phyloP scores from a whole-genome alignment of 176 grass and related monocot species.

The Guadua angustifolia region DNA sequence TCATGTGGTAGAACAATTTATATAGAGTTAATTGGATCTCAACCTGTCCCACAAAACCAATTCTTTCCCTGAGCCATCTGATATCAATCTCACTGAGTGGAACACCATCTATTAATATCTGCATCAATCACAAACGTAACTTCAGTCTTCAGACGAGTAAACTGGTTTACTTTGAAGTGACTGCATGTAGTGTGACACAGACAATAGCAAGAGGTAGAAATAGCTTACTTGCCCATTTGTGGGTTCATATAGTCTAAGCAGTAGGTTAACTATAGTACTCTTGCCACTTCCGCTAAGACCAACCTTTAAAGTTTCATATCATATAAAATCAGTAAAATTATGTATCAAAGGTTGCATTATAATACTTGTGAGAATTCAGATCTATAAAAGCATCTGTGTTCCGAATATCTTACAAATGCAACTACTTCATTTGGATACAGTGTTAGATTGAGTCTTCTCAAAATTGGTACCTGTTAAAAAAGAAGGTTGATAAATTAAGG shows the following conservation, averaged over 20 bases:
- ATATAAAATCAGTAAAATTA: conserved; percentile 26
- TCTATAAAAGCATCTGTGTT: conserved; percentile 14
- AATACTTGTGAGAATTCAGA: conserved; percentile 13
- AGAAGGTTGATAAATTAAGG: conserved; percentile 25
- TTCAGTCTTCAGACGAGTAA: not conserved
- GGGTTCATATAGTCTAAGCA: conserved; percentile 88
- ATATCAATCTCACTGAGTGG: conserved; percentile 70
- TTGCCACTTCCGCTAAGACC: conserved; percentile 99
- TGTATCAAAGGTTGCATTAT: conserved; percentile 8
- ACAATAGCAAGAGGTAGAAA: conserved; percentile 16
- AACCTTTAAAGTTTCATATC: conserved; percentile 60
- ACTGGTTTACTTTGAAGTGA: conserved; percentile 21
- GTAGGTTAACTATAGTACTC: conserved; percentile 91
- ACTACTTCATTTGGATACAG: conserved; percentile 87
- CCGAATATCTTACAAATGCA: conserved; percentile 78
- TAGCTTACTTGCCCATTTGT: conserved; percentile 81
- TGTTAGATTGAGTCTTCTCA: conserved; percentile 66
- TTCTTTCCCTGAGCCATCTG: conserved; percentile 96
- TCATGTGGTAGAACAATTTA: not conserved
- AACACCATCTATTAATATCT: conserved; percentile 83
- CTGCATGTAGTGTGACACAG: not conserved
- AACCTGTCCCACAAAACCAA: conserved; percentile 96
- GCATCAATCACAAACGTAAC: conserved; percentile 39
- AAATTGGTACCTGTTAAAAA: conserved; percentile 68
- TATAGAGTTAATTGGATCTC: conserved; percentile 39